Conservation (phyloP, 2,329 filamentous ascomycete genomes). For the Xylaria sp. region DNA sequence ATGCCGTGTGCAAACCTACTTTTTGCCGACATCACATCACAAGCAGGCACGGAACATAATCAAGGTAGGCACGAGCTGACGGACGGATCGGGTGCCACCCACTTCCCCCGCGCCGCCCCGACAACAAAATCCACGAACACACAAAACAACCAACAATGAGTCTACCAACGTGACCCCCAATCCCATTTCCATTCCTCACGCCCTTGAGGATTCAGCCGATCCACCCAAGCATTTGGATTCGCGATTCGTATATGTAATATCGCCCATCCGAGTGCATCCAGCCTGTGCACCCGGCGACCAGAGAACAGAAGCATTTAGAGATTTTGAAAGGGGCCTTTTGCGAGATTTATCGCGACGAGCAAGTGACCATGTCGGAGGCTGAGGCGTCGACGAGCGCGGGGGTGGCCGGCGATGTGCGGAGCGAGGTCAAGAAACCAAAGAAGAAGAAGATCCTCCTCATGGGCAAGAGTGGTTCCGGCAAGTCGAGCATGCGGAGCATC, state of each 20-base stretch:
- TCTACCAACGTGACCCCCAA: constrained; percentile 5
- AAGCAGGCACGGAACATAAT: neutral
- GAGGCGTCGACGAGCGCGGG: constrained; percentile 27
- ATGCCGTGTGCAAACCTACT: neutral
- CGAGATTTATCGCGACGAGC: neutral
- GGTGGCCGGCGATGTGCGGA: constrained; percentile 36
- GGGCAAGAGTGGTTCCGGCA: constrained; percentile 96
- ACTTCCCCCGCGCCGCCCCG: neutral
- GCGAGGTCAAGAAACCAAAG: constrained; percentile 62
- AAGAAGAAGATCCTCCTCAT: constrained; percentile 84
- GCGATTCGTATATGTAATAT: neutral
- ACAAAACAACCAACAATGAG: constrained; percentile 4
- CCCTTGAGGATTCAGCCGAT: neutral
- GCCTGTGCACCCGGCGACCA: neutral
- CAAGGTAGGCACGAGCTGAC: neutral
- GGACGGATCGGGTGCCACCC: neutral
- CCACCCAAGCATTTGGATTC: neutral
- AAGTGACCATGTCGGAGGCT: constrained; percentile 27
- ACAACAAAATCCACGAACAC: too few relatives aligned
- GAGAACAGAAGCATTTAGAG: neutral
- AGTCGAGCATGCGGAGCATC: constrained; percentile 97
- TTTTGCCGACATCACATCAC: neutral
- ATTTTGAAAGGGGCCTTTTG: constrained; percentile 22
- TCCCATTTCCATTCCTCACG: neutral
- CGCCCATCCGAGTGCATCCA: neutral